Evolutionary conservation across 805 yeast species (phyloP).

Genomic region (Metschnikowia dekortorum): DNA sequence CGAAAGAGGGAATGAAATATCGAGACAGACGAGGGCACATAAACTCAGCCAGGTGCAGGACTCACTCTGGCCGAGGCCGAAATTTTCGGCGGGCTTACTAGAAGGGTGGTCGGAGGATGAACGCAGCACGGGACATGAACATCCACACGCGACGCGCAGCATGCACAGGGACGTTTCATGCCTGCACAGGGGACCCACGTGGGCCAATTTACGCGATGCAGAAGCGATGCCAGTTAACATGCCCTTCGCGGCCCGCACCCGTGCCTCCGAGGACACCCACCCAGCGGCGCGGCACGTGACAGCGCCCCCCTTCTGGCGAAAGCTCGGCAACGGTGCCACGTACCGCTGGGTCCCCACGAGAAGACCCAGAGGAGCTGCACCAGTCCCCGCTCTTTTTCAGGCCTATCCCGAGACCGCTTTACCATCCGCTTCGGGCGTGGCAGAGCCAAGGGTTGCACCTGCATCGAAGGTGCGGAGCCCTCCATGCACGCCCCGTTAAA

Average conservation of each 20-base stretch:
- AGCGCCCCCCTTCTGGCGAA: not conserved
- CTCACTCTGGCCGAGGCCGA: too few relatives aligned
- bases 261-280: not conserved
- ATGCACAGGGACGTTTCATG: not conserved
- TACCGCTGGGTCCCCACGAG: too few relatives aligned
- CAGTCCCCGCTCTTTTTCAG: too few relatives aligned
- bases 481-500: not conserved
- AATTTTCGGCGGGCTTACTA: too few relatives aligned
- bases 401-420: too few relatives aligned
- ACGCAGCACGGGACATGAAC: too few relatives aligned
- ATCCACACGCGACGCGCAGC: too few relatives aligned
- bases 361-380: too few relatives aligned
- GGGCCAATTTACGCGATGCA: not conserved
- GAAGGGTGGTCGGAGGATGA: too few relatives aligned
- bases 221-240: not conserved
- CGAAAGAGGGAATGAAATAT: too few relatives aligned
- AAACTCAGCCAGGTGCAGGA: too few relatives aligned
- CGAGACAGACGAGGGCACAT: too few relatives aligned
- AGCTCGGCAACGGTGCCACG: not conserved
- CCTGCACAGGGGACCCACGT: slow-evolving; percentile 2
- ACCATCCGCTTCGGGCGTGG: not conserved
- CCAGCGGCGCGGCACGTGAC: not conserved
- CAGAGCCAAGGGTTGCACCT: not conserved
- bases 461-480: not conserved
- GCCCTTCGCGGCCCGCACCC: not conserved